phyloP scores from a whole-genome alignment of 768 basidiomycete genomes.

The Rubroboletus pulcherrimus region DNA sequence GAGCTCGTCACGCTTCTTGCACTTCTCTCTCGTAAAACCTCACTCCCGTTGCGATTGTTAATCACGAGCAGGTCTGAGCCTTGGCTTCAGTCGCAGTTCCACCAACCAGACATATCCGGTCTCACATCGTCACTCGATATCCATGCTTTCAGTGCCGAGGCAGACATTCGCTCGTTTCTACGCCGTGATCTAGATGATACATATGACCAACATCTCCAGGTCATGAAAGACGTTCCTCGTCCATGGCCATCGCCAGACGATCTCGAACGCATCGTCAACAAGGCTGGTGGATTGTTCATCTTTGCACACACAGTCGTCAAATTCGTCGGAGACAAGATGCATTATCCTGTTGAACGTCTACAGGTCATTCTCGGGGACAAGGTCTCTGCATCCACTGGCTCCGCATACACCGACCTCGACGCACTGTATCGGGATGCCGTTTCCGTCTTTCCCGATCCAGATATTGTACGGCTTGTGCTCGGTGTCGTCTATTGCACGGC shows the following conservation, averaged over 20 bases:
- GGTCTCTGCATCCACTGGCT: not conserved
- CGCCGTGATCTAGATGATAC: constrained; percentile 16
- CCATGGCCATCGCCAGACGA: constrained; percentile 26
- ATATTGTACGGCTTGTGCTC: constrained; percentile 15
- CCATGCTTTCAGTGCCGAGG: too few species aligned
- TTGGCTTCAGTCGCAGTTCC: constrained; percentile 20
- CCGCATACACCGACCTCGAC: constrained; percentile 20
- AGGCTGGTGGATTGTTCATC: constrained; percentile 27
- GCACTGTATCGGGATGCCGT: constrained; percentile 19
- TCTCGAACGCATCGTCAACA: constrained; percentile 17
- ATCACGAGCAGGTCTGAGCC: constrained; percentile 25
- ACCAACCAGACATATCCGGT: too few species aligned
- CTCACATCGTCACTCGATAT: too few species aligned
- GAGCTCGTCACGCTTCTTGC: constrained; percentile 24
- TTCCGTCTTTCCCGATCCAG: constrained; percentile 16
- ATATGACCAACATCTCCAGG: constrained; percentile 14
- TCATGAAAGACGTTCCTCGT: constrained; percentile 17
- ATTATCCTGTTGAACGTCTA: constrained; percentile 11
- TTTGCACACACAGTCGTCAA: constrained; percentile 29
- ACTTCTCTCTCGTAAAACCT: constrained; percentile 7
- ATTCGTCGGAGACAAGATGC: constrained; percentile 20
- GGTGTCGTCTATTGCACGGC: constrained; percentile 16
- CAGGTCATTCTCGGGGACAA: constrained; percentile 14
- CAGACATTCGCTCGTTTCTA: constrained; percentile 23
- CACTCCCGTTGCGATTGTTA: constrained; percentile 23